Conservation (phyloP, 805 yeast genomes). For the Candida orba region DNA sequence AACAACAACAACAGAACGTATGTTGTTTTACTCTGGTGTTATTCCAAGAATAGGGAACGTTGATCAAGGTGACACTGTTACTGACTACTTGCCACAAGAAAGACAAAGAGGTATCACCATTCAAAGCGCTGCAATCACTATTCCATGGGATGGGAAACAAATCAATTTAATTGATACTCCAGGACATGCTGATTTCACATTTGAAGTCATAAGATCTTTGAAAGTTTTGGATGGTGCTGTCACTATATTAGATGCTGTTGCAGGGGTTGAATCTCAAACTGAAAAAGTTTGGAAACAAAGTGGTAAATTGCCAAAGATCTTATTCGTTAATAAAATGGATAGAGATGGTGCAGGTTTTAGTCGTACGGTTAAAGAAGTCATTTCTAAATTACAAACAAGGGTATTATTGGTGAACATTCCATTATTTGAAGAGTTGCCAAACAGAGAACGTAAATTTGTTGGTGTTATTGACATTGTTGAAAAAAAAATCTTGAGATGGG, state of each 20-base stretch:
- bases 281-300: slow-evolving; percentile 97
- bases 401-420: slow-evolving; percentile 78
- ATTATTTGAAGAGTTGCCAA: slow-evolving; percentile 43
- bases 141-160: slow-evolving; percentile 73
- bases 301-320: slow-evolving; percentile 63
- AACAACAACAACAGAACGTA: slow-evolving; percentile 94
- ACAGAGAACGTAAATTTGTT: slow-evolving; percentile 35
- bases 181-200: slow-evolving; percentile 96
- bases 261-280: slow-evolving; percentile 97
- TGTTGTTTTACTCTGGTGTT: slow-evolving; percentile 84
- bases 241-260: slow-evolving; percentile 88
- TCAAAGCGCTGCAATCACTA: slow-evolving; percentile 90
- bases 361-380: slow-evolving; percentile 79
- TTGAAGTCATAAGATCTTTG: slow-evolving; percentile 85
- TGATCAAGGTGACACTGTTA: slow-evolving; percentile 94
- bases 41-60: slow-evolving; percentile 83
- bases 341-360: slow-evolving; percentile 93
- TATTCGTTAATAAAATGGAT: slow-evolving; percentile 93
- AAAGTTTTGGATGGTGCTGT: slow-evolving; percentile 94
- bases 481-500: slow-evolving; percentile 46
- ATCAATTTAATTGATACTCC: slow-evolving; percentile 94
- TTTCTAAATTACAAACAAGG: slow-evolving; percentile 64
- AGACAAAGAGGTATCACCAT: slow-evolving; percentile 92
- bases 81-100: slow-evolving; percentile 87
- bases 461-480: slow-evolving; percentile 77